Evolutionary conservation across 2,329 filamentous ascomycete species (phyloP).

Genomic region (Xylaria sp.): DNA sequence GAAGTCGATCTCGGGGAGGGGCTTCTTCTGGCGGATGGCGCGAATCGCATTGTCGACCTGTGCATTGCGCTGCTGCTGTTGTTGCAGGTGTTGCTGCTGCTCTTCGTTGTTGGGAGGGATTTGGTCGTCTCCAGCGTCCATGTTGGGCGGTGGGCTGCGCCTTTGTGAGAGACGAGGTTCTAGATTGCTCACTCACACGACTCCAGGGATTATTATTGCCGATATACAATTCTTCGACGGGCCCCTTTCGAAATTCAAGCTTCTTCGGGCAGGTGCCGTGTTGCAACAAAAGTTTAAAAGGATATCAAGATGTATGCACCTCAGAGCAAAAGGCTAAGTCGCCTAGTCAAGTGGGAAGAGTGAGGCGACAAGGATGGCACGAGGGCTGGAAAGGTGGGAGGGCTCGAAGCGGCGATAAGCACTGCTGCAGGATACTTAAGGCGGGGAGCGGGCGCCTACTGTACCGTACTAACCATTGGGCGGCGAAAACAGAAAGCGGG

Average conservation of each 20-base stretch:
- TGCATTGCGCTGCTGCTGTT: constrained; percentile 60
- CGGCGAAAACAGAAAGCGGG: constrained; percentile 4
- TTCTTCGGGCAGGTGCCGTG: constrained; percentile 10
- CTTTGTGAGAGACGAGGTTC: constrained; percentile 30
- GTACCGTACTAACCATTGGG: neutral
- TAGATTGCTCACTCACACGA: constrained; percentile 25
- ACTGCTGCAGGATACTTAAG: constrained; percentile 5
- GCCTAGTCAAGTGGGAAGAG: constrained; percentile 6
- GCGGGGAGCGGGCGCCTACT: constrained; percentile 1
- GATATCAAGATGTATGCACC: constrained; percentile 5
- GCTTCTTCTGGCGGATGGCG: constrained; percentile 94
- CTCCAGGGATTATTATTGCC: constrained; percentile 7
- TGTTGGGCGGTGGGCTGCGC: constrained; percentile 51
- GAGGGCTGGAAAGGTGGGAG: constrained; percentile 31
- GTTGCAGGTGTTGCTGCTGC: constrained; percentile 19
- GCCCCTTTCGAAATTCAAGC: constrained; percentile 7
- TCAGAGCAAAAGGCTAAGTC: constrained; percentile 3
- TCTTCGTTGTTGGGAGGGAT: constrained; percentile 49
- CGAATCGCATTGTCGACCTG: constrained; percentile 90
- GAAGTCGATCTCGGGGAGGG: constrained; percentile 97
- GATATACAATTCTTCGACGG: constrained; percentile 7
- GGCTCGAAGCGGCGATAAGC: constrained; percentile 27
- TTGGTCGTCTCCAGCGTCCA: constrained; percentile 60
- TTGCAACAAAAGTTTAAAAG: constrained; percentile 7
- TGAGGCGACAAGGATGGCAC: constrained; percentile 30